Evolutionary conservation across 1,284 basidiomycete species (phyloP).

Genomic region (Apiotrichum sp.): DNA sequence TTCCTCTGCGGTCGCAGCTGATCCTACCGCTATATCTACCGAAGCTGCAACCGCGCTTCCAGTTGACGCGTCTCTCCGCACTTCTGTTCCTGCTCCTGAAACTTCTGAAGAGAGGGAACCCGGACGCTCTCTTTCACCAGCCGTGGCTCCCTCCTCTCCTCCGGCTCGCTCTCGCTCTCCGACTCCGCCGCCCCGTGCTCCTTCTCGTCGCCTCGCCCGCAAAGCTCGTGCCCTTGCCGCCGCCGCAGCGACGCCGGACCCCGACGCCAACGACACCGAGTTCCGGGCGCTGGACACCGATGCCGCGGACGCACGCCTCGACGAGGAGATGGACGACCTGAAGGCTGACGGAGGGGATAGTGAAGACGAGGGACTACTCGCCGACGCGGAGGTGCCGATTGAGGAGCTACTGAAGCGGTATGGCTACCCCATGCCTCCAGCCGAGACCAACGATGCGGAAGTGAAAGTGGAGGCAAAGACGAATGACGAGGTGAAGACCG

Average conservation of each 20-base stretch:
- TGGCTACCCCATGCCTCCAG: constrained; percentile 40
- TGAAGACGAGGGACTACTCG: constrained; percentile 51
- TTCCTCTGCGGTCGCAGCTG: not conserved
- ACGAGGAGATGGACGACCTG: constrained; percentile 48
- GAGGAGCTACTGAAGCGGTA: constrained; percentile 54
- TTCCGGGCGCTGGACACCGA: constrained; percentile 30
- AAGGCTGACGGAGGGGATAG: constrained; percentile 47
- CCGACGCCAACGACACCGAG: constrained; percentile 45
- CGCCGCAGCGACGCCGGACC: constrained; percentile 24
- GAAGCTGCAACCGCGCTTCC: not conserved
- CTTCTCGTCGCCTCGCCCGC: constrained; percentile 20
- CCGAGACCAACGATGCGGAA: not conserved
- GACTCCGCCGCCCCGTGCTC: constrained; percentile 2
- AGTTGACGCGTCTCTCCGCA: not conserved
- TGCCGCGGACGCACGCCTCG: constrained; percentile 42
- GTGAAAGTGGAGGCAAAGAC: not conserved
- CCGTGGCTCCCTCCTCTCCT: no score
- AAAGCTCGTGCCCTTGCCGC: constrained; percentile 17
- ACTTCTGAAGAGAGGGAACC: no score
- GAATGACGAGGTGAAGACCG: not conserved
- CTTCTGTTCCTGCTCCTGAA: not conserved
- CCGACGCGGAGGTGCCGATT: constrained; percentile 53
- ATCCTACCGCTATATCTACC: not conserved
- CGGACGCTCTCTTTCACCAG: no score
- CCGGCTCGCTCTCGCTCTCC: not conserved